Evolutionary conservation across 2,329 filamentous ascomycete genomes (phyloP).

Genomic region (Epichloe aotearoae): DNA sequence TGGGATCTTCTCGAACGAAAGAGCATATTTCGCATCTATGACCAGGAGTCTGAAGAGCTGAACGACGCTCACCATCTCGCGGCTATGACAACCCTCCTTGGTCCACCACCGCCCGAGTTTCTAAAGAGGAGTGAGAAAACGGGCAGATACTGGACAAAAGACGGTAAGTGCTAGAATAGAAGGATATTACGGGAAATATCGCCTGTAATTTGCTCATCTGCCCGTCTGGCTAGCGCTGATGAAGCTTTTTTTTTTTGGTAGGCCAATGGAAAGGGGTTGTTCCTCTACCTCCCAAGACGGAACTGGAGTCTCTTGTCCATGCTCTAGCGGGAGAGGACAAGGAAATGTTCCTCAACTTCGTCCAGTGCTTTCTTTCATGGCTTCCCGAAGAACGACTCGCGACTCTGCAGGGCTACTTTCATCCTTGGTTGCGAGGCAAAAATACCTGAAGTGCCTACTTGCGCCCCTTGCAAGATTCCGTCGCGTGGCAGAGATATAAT

Average conservation of each 20-base stretch:
- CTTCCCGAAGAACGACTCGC: slow-evolving; percentile 13
- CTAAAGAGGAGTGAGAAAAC: slow-evolving; percentile 10
- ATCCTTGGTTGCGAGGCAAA: slow-evolving; percentile 11
- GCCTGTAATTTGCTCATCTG: too few species aligned
- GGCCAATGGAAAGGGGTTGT: slow-evolving; percentile 15
- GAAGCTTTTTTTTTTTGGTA: slow-evolving; percentile 3
- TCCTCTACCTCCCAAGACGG: slow-evolving; percentile 10
- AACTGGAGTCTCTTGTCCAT: slow-evolving; percentile 9
- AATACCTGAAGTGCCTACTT: too few species aligned
- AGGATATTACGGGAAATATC: too few species aligned
- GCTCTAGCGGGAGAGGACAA: slow-evolving; percentile 8
- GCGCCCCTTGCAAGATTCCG: too few species aligned
- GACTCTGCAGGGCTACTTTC: slow-evolving; percentile 11
- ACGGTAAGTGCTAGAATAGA: slow-evolving; percentile 9
- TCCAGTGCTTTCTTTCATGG: slow-evolving; percentile 13
- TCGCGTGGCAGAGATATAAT: too few species aligned
- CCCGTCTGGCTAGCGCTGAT: neutral
- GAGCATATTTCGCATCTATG: slow-evolving; percentile 13
- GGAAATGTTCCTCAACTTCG: slow-evolving; percentile 11
- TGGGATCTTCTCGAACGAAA: slow-evolving; percentile 10
- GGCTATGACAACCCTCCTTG: slow-evolving; percentile 15
- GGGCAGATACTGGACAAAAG: slow-evolving; percentile 14
- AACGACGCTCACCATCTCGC: slow-evolving; percentile 18
- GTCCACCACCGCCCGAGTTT: slow-evolving; percentile 15
- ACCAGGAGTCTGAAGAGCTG: slow-evolving; percentile 9